Evolutionary conservation across 805 yeast species (phyloP).

Genomic region (Lachancea sp.): DNA sequence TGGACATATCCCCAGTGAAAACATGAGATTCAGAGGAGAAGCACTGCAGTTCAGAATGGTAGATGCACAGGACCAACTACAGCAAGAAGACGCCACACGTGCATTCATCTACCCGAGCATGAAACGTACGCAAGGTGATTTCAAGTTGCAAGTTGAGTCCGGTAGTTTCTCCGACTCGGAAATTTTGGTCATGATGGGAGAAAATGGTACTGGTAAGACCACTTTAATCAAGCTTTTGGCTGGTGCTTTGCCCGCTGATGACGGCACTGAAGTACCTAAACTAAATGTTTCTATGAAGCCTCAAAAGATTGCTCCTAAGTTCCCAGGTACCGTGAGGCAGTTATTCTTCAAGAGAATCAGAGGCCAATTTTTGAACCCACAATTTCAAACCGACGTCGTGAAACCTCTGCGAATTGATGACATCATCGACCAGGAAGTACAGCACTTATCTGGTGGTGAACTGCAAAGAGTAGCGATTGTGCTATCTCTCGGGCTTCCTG

Average conservation of each 20-base stretch:
- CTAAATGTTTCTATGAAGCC: conserved; percentile 97
- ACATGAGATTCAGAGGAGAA: conserved; percentile 93
- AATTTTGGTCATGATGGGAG: conserved; percentile 99
- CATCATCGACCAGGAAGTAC: conserved; percentile 96
- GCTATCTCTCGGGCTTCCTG: conserved; percentile 85
- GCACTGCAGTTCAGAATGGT: conserved; percentile 87
- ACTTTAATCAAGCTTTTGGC: conserved; percentile 94
- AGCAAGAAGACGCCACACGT: conserved; percentile 66
- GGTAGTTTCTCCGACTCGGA: conserved; percentile 96
- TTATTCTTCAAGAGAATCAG: conserved; percentile 93
- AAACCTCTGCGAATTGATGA: conserved; percentile 92
- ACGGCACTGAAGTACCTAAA: conserved; percentile 76
- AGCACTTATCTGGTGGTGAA: conserved; percentile 98
- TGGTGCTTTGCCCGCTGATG: conserved; percentile 86
- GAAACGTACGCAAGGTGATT: conserved; percentile 94
- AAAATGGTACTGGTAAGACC: conserved; percentile 99
- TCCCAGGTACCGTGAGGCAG: conserved; percentile 98
- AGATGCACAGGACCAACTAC: conserved; percentile 76
- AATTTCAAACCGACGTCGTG: conserved; percentile 96
- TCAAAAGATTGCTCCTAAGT: conserved; percentile 97
- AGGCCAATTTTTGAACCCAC: conserved; percentile 90
- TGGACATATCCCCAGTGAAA: conserved; percentile 96
- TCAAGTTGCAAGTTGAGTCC: conserved; percentile 68
- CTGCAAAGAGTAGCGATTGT: conserved; percentile 98
- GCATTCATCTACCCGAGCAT: conserved; percentile 72